Evolutionary conservation across 2,329 filamentous ascomycete species (phyloP).

Genomic region (Trichoderma asperellum): DNA sequence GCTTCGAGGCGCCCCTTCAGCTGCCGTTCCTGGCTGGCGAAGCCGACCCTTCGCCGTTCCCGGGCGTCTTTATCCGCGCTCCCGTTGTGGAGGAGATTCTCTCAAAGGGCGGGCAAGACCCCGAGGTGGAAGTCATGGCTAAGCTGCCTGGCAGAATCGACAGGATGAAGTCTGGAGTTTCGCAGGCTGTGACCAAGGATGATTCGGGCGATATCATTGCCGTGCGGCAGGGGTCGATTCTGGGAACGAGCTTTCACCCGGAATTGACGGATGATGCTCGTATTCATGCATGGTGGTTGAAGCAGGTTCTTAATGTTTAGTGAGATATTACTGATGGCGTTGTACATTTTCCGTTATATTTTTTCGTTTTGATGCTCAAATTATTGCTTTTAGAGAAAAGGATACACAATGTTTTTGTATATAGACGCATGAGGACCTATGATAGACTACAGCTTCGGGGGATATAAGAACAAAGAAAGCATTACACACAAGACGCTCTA

Average conservation of each 20-base stretch:
- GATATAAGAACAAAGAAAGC: background rate
- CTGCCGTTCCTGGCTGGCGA: slow-evolving; percentile 67
- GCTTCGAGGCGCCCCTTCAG: slow-evolving; percentile 76
- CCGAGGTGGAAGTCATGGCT: slow-evolving; percentile 55
- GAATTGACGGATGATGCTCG: slow-evolving; percentile 86
- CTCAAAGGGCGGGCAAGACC: slow-evolving; percentile 25
- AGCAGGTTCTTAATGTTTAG: slow-evolving; percentile 54
- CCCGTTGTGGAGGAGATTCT: slow-evolving; percentile 88
- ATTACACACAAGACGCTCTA: background rate
- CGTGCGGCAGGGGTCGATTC: slow-evolving; percentile 85
- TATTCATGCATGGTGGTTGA: slow-evolving; percentile 93
- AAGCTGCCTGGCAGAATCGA: slow-evolving; percentile 50
- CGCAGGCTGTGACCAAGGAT: slow-evolving; percentile 45
- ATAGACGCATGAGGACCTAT: slow-evolving; percentile 20
- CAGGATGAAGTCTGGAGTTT: slow-evolving; percentile 45
- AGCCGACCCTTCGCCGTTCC: slow-evolving; percentile 55
- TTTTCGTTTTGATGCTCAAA: background rate
- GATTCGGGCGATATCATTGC: slow-evolving; percentile 78
- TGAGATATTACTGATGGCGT: slow-evolving; percentile 20
- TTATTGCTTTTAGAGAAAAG: background rate
- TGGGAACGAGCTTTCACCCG: slow-evolving; percentile 94
- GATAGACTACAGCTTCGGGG: slow-evolving; percentile 10
- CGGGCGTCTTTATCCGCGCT: slow-evolving; percentile 89
- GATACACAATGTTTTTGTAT: background rate
- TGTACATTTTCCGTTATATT: background rate